Evolutionary conservation across 2,329 filamentous ascomycete species (phyloP).

Genomic region (Myriosclerotinia scirpicola): DNA sequence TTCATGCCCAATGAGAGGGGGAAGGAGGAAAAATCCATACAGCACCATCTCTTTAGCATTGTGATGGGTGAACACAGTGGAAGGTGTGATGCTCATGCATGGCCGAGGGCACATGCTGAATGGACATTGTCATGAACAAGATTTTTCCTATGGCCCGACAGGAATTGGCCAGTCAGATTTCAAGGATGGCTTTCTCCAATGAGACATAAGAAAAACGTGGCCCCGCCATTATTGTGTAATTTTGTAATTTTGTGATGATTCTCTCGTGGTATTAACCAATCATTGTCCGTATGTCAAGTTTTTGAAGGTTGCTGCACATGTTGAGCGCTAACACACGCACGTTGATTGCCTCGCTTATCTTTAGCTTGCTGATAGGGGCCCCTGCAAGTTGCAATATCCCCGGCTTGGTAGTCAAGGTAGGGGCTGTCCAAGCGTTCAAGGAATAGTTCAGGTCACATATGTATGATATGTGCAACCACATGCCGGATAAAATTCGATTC

Average conservation of each 20-base stretch:
- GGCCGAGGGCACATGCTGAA: constrained; percentile 8
- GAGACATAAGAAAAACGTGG: constrained; percentile 20
- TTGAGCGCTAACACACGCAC: constrained; percentile 22
- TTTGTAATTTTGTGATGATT: constrained; percentile 13
- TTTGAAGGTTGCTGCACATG: constrained; percentile 13
- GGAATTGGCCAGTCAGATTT: constrained; percentile 23
- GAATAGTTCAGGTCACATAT: constrained; percentile 1
- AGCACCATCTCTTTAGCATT: neutral
- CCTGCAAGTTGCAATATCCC: constrained; percentile 14
- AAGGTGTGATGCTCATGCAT: constrained; percentile 19
- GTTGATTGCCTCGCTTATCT: constrained; percentile 22
- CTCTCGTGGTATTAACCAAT: constrained; percentile 6
- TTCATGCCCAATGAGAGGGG: neutral
- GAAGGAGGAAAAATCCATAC: neutral
- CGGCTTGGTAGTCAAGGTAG: neutral
- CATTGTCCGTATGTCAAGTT: neutral
- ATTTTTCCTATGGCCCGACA: constrained; percentile 15
- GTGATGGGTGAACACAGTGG: neutral
- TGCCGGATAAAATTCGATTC: constrained; percentile 18
- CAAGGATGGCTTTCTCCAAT: constrained; percentile 4
- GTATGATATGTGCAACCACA: constrained; percentile 13
- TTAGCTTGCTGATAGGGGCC: constrained; percentile 15
- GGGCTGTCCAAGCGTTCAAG: constrained; percentile 4
- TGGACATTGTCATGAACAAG: constrained; percentile 11
- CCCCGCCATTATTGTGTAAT: constrained; percentile 20